Evolutionary conservation across 2,329 filamentous ascomycete species (phyloP).

Genomic region (Massarina eburnea): DNA sequence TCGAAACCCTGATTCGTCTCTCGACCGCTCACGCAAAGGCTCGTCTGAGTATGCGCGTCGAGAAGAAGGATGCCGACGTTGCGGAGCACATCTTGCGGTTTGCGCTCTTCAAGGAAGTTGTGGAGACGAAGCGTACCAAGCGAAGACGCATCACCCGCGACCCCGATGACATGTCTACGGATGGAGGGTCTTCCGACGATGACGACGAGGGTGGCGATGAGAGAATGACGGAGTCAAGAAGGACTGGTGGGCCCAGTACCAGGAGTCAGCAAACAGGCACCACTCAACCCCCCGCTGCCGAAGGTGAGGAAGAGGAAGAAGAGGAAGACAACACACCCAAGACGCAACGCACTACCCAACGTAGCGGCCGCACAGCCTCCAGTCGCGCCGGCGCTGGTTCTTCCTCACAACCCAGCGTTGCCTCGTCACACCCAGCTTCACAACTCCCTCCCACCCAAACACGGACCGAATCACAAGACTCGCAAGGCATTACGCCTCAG

Average conservation of each 20-base stretch:
- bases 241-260: conserved; percentile 45
- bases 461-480: conserved; percentile 28
- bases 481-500: conserved; percentile 57
- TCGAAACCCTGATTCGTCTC: conserved; percentile 97
- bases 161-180: conserved; percentile 56
- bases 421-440: conserved; percentile 77
- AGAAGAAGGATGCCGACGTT: conserved; percentile 83
- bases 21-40: conserved; percentile 95
- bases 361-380: conserved; percentile 33
- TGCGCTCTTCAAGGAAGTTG: conserved; percentile 94
- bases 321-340: conserved; percentile 58
- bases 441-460: conserved; percentile 63
- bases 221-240: conserved; percentile 26
- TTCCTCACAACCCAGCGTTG: conserved; percentile 68
- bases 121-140: conserved; percentile 76
- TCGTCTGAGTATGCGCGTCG: conserved; percentile 81
- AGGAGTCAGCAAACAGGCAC: conserved; percentile 27
- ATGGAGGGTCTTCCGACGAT: conserved; percentile 61
- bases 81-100: conserved; percentile 91
- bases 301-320: conserved; percentile 53
- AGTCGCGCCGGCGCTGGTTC: conserved; percentile 32
- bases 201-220: conserved; percentile 60
- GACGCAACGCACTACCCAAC: conserved; percentile 50
- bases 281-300: conserved; percentile 37
- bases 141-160: conserved; percentile 73